Percentiles rank a stretch among this genome's conserved stretches.
Evolutionary conservation across 1,139 yeast genomes (phyloP).

Genomic region (Debaryomyces robertsiae): DNA sequence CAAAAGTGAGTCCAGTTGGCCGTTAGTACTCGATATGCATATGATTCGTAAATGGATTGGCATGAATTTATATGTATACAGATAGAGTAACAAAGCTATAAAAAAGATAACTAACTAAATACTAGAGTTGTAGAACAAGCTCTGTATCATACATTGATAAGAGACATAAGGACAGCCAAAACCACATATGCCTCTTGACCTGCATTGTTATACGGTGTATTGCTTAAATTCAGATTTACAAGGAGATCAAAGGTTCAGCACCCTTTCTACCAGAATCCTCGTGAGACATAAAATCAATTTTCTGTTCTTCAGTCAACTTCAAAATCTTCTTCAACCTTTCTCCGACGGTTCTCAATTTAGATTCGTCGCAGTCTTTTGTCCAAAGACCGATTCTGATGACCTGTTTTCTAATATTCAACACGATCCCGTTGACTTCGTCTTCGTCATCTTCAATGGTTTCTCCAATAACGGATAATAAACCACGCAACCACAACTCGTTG

Average conservation of each 20-base stretch:
- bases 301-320: conserved; percentile 65
- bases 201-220: conserved; percentile 7
- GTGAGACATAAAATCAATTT: conserved; percentile 77
- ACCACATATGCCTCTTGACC: not conserved
- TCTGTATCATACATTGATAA: no score
- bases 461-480: conserved; percentile 89
- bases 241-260: conserved; percentile 44
- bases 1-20: conserved; percentile 44
- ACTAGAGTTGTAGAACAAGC: conserved; percentile 3
- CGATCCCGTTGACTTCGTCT: conserved; percentile 93
- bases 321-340: conserved; percentile 81
- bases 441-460: conserved; percentile 92
- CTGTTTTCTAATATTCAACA: conserved; percentile 81
- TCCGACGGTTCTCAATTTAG: conserved; percentile 70
- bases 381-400: conserved; percentile 88
- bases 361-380: conserved; percentile 81
- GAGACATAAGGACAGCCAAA: no score
- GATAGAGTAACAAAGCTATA: conserved; percentile 13
- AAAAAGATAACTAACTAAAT: conserved; percentile 8
- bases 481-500: conserved; percentile 92
- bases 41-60: conserved; percentile 14
- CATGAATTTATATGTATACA: conserved; percentile 25
- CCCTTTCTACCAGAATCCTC: conserved; percentile 50
- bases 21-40: conserved; percentile 20
- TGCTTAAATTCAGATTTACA: conserved; percentile 22